Percentiles rank a stretch among this genome's conserved stretches.
These are phyloP conservation scores for Lactarius sanguifluus DNA, from an alignment of 768 basidiomycete genomes.

Conservation along the genomic window DNA sequence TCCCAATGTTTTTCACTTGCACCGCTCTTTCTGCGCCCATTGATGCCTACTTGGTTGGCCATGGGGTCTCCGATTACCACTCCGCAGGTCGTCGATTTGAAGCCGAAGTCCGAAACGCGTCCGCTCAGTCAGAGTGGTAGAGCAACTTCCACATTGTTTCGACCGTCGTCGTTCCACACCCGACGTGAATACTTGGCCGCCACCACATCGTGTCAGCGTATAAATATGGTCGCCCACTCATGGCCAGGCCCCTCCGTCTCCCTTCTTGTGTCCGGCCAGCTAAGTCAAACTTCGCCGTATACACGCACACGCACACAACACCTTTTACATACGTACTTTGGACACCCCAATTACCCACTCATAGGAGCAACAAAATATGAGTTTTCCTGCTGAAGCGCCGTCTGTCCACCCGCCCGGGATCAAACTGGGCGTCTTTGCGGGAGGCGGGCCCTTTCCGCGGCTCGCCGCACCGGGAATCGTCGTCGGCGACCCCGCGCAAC, in stretches of 20 bases:
- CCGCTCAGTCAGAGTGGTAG: neutral
- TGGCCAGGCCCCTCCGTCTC: neutral
- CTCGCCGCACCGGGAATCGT: constrained; percentile 18
- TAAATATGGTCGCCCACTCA: neutral
- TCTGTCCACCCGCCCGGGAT: constrained; percentile 6
- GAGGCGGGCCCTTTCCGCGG: constrained; percentile 20
- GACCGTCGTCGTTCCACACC: neutral
- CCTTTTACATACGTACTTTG: neutral
- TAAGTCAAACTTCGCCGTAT: neutral
- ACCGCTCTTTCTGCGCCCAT: neutral
- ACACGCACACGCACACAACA: neutral
- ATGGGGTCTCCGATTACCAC: neutral
- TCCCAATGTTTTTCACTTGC: neutral
- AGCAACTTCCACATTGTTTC: neutral
- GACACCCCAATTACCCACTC: neutral
- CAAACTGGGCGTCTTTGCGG: constrained; percentile 16
- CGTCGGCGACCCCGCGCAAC: neutral
- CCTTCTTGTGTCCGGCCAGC: neutral
- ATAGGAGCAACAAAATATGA: neutral
- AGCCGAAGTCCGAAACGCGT: neutral
- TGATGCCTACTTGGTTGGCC: neutral
- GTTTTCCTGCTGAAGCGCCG: constrained; percentile 14
- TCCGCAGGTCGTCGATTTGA: neutral
- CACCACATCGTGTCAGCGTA: neutral
- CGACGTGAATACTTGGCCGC: neutral